Percentiles rank a stretch among this genome's conserved stretches.
These are phyloP conservation scores for Sarcocystis neurona DNA, from an alignment of 169 alveolate species.

Conservation along the genomic window DNA sequence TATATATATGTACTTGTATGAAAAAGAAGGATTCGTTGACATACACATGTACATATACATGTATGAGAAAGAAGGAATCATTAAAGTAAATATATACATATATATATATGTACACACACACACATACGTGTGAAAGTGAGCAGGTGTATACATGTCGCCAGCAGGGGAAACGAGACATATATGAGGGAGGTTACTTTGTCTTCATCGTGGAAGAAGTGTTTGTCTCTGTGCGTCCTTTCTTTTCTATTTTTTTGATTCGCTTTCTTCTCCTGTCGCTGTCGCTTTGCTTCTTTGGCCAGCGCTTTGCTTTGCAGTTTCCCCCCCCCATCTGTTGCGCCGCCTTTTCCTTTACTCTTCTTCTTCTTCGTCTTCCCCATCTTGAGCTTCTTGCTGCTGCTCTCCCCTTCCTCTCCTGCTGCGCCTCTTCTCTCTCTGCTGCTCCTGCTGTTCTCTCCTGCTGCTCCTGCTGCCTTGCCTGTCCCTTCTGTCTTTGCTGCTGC, in stretches of 20 bases:
- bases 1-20: not conserved
- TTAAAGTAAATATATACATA: not conserved
- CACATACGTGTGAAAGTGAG: not conserved
- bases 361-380: not conserved
- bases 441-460: not conserved
- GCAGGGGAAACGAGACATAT: too few species aligned
- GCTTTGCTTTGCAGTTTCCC: constrained; percentile 14
- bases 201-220: constrained; percentile 16
- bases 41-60: not conserved
- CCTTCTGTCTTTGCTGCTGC: not conserved
- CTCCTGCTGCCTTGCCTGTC: not conserved
- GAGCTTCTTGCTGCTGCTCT: not conserved
- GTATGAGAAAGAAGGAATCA: not conserved
- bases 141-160: not conserved
- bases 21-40: not conserved
- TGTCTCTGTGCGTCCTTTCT: constrained; percentile 14
- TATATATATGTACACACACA: not conserved
- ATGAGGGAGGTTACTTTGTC: not conserved
- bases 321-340: not conserved
- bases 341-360: constrained; percentile 5
- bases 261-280: constrained; percentile 45
- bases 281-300: constrained; percentile 57
- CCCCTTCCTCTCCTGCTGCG: not conserved
- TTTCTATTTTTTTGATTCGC: constrained; percentile 52
- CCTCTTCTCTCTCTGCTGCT: not conserved